Evolutionary conservation across 2,329 filamentous ascomycete species (phyloP).

Genomic region (Magnaporthiopsis rhizophila): DNA sequence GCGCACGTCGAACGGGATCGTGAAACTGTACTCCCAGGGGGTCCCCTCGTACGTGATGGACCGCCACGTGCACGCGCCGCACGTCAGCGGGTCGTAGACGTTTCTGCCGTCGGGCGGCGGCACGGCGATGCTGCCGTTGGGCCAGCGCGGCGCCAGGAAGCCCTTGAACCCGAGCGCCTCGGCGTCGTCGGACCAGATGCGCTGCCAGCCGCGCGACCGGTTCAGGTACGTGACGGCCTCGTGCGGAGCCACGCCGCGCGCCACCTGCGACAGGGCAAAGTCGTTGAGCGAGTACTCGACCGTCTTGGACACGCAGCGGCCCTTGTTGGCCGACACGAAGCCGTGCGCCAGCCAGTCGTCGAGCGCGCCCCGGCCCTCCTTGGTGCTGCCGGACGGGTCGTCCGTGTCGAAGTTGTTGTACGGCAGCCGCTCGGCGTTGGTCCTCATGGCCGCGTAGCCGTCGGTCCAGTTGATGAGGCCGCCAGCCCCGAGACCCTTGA

Average conservation of each 20-base stretch:
- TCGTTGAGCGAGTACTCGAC: constrained; percentile 60
- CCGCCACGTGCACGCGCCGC: constrained; percentile 59
- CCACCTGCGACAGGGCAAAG: constrained; percentile 58
- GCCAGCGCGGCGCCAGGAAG: constrained; percentile 54
- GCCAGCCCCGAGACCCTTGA: constrained; percentile 51
- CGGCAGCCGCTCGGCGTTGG: constrained; percentile 57
- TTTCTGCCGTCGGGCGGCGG: constrained; percentile 27
- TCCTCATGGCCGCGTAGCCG: constrained; percentile 55
- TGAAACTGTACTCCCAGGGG: constrained; percentile 60
- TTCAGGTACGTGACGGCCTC: constrained; percentile 53
- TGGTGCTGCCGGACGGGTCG: constrained; percentile 52
- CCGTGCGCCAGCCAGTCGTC: constrained; percentile 59
- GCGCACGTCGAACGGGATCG: constrained; percentile 57
- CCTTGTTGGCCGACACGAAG: constrained; percentile 59
- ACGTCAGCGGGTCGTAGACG: constrained; percentile 44
- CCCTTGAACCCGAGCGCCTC: constrained; percentile 52
- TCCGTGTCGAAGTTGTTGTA: constrained; percentile 47
- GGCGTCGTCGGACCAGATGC: constrained; percentile 58
- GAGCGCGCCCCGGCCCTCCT: constrained; percentile 60
- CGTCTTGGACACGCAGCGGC: constrained; percentile 53
- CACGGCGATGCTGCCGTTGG: constrained; percentile 23
- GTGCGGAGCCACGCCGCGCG: constrained; percentile 45
- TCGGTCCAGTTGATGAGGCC: constrained; percentile 55
- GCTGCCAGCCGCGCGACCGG: constrained; percentile 62
- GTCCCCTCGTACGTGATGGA: constrained; percentile 49